Conservation (phyloP, 495 filamentous ascomycete species). For the Aspergillus panamensis region DNA sequence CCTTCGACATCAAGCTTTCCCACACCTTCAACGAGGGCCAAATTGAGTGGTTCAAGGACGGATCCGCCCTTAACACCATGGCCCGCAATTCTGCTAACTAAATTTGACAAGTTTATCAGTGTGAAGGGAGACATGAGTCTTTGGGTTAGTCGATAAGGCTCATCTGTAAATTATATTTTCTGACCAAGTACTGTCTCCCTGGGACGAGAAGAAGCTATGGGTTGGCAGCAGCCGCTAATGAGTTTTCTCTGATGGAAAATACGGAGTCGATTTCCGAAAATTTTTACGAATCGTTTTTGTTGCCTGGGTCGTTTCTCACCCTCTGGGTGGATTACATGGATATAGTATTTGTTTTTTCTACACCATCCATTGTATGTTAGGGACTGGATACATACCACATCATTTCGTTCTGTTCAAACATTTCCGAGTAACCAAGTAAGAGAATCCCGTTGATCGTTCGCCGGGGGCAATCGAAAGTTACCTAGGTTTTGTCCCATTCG, state of each 20-base stretch:
- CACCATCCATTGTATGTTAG: conserved; percentile 44
- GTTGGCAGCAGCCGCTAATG: conserved; percentile 21
- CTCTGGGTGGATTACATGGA: conserved; percentile 46
- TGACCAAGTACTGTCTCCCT: background rate
- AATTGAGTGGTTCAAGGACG: conserved; percentile 98
- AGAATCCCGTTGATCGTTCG: background rate
- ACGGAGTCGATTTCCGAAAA: conserved; percentile 41
- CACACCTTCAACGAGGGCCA: conserved; percentile 98
- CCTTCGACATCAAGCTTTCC: conserved; percentile 76
- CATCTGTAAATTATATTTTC: conserved; percentile 36
- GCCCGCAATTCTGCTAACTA: conserved; percentile 60
- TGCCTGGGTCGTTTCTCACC: conserved; percentile 29
- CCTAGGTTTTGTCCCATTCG: too few relatives aligned
- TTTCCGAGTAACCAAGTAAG: too few relatives aligned
- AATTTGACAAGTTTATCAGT: conserved; percentile 19
- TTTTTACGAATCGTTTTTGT: conserved; percentile 41
- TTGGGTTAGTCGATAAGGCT: conserved; percentile 13
- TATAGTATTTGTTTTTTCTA: conserved; percentile 45
- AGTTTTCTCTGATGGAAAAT: conserved; percentile 28
- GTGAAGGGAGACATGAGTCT: conserved; percentile 8
- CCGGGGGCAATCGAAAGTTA: background rate
- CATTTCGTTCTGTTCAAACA: conserved; percentile 33
- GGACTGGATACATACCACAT: conserved; percentile 40
- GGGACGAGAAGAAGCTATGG: conserved; percentile 8
- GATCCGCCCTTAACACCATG: conserved; percentile 97